Conservation (phyloP, 805 yeast genomes). For the Hanseniaspora singularis region DNA sequence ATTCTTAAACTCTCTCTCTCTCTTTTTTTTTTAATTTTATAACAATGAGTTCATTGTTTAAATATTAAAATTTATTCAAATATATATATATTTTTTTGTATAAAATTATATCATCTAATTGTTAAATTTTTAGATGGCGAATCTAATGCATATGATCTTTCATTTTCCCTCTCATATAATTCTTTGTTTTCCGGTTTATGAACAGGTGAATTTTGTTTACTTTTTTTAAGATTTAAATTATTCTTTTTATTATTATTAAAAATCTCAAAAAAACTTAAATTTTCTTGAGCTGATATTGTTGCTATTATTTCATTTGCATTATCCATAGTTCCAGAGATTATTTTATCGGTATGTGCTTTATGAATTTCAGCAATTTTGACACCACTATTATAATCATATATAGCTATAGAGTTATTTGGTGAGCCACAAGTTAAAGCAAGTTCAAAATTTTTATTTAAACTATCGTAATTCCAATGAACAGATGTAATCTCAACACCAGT, state of each 20-base stretch:
- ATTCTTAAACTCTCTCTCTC: background rate
- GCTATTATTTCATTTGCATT: constrained; percentile 87
- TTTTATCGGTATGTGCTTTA: constrained; percentile 82
- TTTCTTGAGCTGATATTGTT: constrained; percentile 93
- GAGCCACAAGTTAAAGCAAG: constrained; percentile 89
- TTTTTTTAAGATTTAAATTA: background rate
- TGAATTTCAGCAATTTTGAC: constrained; percentile 78
- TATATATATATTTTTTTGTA: no score
- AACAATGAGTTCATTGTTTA: constrained; percentile 5
- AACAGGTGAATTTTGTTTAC: background rate
- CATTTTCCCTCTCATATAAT: background rate
- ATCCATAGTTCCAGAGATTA: constrained; percentile 67
- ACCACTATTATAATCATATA: constrained; percentile 76
- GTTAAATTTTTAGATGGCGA: constrained; percentile 1
- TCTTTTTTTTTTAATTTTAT: background rate
- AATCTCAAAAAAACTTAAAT: constrained; percentile 84
- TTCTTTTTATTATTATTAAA: constrained; percentile 43
- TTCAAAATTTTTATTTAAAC: constrained; percentile 37
- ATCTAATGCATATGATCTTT: background rate
- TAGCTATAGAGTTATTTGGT: constrained; percentile 71
- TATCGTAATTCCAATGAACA: constrained; percentile 67
- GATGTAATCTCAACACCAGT: constrained; percentile 94
- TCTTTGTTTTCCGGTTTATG: background rate
- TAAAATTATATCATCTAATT: background rate
- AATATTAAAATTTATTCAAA: background rate